Evolutionary conservation across 2,329 filamentous ascomycete species (phyloP).

Genomic region (Triangularia setosa): DNA sequence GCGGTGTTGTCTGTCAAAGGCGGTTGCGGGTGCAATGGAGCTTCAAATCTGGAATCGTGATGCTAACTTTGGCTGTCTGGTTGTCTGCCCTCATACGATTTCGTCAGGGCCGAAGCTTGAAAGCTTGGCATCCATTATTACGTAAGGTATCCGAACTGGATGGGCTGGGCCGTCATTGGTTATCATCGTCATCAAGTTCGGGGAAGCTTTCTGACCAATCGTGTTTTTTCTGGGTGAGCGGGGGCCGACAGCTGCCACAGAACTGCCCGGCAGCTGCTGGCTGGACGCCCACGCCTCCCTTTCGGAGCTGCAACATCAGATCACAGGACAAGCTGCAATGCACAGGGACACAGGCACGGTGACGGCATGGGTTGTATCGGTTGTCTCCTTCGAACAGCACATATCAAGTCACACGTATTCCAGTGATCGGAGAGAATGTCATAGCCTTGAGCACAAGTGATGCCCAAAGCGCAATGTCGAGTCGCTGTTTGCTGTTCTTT

Average conservation of each 20-base stretch:
- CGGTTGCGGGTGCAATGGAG: constrained; percentile 16
- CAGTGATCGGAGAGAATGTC: background rate
- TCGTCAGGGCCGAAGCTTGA: constrained; percentile 19
- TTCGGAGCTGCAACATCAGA: background rate
- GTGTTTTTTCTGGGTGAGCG: background rate
- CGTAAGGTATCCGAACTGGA: constrained; percentile 6
- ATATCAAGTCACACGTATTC: background rate
- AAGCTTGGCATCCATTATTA: constrained; percentile 18
- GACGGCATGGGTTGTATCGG: background rate
- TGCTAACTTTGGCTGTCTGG: constrained; percentile 13
- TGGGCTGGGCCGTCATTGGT: constrained; percentile 2
- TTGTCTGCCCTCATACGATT: constrained; percentile 23
- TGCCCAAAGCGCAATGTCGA: background rate
- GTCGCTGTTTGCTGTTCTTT: background rate
- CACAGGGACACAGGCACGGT: background rate
- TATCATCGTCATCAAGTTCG: background rate
- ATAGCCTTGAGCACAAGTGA: background rate
- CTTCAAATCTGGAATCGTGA: constrained; percentile 10
- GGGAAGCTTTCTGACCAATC: background rate
- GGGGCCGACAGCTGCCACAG: background rate
- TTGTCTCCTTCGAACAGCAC: background rate
- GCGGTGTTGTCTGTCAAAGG: constrained; percentile 22
- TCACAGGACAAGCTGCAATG: background rate
- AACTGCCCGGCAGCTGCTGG: background rate
- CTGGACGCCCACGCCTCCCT: background rate